phyloP scores from a whole-genome alignment of 192 early-diverging fungal species.

The Dissophora ornata region DNA sequence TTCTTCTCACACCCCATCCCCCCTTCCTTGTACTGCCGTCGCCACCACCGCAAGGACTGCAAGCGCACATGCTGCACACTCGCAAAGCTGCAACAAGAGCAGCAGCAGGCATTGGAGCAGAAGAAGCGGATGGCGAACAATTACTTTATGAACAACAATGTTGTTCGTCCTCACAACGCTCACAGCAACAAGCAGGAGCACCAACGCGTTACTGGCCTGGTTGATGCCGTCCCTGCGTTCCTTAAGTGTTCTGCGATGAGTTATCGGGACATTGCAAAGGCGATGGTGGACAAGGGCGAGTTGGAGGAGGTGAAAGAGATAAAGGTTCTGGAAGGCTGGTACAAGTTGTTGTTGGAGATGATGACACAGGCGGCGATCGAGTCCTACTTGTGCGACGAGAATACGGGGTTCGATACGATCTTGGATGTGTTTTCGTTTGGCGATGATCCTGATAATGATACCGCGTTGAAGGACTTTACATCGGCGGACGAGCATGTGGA shows the following conservation, averaged over 20 bases:
- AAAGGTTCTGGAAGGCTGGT: constrained; percentile 63
- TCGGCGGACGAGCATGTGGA: constrained; percentile 7
- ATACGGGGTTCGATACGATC: constrained; percentile 58
- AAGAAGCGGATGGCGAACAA: constrained; percentile 52
- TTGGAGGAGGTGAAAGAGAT: constrained; percentile 28
- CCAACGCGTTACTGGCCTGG: constrained; percentile 52
- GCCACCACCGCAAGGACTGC: constrained; percentile 58
- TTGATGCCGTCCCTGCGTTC: constrained; percentile 66
- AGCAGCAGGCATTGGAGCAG: constrained; percentile 36
- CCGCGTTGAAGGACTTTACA: constrained; percentile 21
- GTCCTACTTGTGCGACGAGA: constrained; percentile 62
- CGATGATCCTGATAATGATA: constrained; percentile 57
- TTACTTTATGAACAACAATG: constrained; percentile 39
- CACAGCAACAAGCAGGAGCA: constrained; percentile 26
- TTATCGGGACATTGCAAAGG: constrained; percentile 52
- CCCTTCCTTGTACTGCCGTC: constrained; percentile 54
- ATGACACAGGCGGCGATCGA: constrained; percentile 67
- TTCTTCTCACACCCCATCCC: constrained; percentile 39
- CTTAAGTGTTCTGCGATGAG: constrained; percentile 62
- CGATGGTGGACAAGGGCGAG: constrained; percentile 9
- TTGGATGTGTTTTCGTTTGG: constrained; percentile 66
- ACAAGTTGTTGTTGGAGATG: constrained; percentile 60
- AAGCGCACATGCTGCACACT: constrained; percentile 43
- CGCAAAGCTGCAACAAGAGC: constrained; percentile 53
- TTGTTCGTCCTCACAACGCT: not conserved